Evolutionary conservation across 305 asterid species (phyloP).

Genomic region (Striga hermonthica): DNA sequence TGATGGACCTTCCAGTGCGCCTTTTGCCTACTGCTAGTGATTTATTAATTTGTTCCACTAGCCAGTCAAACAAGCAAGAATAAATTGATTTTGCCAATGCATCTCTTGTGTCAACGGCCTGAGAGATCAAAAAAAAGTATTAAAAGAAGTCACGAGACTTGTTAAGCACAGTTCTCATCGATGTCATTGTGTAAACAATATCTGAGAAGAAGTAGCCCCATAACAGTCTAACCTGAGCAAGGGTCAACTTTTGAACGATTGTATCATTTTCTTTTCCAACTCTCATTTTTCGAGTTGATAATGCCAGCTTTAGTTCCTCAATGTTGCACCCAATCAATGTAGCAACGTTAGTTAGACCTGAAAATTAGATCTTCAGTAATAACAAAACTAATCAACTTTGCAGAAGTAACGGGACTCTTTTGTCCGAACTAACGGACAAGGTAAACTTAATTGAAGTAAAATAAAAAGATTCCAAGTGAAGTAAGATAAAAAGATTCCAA

Average conservation of each 20-base stretch:
- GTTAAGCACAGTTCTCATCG: background rate
- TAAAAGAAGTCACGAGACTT: background rate
- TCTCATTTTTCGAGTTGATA: constrained; percentile 79
- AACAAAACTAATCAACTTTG: constrained; percentile 5
- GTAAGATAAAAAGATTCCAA: no score
- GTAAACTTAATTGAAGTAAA: no score
- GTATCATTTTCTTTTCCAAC: constrained; percentile 47
- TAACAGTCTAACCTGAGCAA: constrained; percentile 52
- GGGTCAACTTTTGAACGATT: constrained; percentile 69
- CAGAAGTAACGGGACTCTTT: constrained; percentile 5
- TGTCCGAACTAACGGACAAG: background rate
- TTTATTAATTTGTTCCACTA: constrained; percentile 80
- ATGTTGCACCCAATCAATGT: constrained; percentile 57
- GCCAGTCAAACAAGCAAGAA: constrained; percentile 89
- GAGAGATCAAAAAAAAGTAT: constrained; percentile 14
- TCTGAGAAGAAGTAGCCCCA: background rate
- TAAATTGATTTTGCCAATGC: constrained; percentile 83
- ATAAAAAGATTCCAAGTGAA: no score
- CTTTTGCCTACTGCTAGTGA: constrained; percentile 83
- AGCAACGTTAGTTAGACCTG: constrained; percentile 66
- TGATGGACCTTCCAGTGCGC: constrained; percentile 83
- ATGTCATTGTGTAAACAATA: background rate
- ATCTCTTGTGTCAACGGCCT: constrained; percentile 85
- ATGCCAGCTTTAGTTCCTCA: constrained; percentile 61
- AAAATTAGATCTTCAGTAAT: constrained; percentile 31